These are phyloP conservation scores for Fraxinus cuspidata DNA, from an alignment of 257 asterid species.

Conservation along the genomic window DNA sequence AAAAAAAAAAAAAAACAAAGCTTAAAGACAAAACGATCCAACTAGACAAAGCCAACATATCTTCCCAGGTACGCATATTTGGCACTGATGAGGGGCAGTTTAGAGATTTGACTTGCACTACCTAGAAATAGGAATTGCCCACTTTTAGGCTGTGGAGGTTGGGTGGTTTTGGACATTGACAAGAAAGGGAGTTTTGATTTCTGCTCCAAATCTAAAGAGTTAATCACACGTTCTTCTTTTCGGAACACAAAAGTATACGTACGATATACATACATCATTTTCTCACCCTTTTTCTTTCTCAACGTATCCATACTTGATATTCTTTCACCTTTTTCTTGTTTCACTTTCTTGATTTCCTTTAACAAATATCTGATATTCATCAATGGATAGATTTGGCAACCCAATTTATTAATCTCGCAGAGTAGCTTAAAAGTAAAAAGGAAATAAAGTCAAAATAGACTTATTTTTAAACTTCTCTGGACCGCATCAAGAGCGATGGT, in stretches of 20 bases:
- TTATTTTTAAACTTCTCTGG: too few species aligned
- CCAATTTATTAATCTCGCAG: too few species aligned
- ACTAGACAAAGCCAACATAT: background rate
- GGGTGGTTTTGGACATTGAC: constrained; percentile 7
- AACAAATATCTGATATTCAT: too few species aligned
- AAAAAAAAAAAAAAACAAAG: too few species aligned
- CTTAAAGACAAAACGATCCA: background rate
- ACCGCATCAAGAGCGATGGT: too few species aligned
- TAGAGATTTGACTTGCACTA: background rate
- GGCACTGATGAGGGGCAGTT: background rate
- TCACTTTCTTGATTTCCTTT: too few species aligned
- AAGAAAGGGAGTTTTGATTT: constrained; percentile 5
- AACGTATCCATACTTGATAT: constrained; percentile 7
- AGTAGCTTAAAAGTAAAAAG: too few species aligned
- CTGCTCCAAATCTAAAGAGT: too few species aligned
- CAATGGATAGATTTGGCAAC: too few species aligned
- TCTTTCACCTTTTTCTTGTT: background rate
- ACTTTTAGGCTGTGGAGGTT: constrained; percentile 15
- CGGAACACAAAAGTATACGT: too few species aligned
- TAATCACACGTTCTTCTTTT: background rate
- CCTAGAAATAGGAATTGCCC: constrained; percentile 5
- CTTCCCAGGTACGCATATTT: background rate
- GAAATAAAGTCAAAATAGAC: too few species aligned
- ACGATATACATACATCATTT: background rate
- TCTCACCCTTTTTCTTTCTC: background rate